A percentile compares a stretch with the other conserved stretches of the same genome.
phyloP scores from a whole-genome alignment of 768 basidiomycete genomes.

The Candolleomyces aberdarensis region DNA sequence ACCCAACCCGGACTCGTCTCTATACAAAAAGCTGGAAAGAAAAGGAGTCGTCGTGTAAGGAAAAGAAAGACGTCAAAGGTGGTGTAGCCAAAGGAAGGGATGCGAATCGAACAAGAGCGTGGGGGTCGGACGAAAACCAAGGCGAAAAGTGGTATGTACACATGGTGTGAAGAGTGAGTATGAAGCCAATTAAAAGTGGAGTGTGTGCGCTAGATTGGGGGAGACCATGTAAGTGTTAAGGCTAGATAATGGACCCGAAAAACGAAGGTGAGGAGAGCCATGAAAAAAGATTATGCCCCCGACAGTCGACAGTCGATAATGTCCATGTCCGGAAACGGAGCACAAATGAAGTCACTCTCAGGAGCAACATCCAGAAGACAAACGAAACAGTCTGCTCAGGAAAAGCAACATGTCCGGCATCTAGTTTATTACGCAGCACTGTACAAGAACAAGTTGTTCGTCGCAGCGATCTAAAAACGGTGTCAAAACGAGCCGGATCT shows the following conservation, averaged over 20 bases:
- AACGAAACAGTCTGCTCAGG: conserved; percentile 1
- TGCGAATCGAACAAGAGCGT: neutral
- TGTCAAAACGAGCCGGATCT: neutral
- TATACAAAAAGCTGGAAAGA: neutral
- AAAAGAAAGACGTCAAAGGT: neutral
- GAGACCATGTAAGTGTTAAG: neutral
- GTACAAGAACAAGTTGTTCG: conserved; percentile 92
- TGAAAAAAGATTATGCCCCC: too few relatives aligned
- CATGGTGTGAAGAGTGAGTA: neutral
- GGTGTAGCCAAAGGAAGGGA: neutral
- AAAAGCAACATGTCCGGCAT: conserved; percentile 8
- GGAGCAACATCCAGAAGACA: too few relatives aligned
- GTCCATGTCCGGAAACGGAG: conserved; percentile 5
- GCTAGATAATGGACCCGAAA: conserved; percentile 7
- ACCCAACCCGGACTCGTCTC: neutral
- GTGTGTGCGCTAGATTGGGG: neutral
- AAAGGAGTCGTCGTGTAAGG: neutral
- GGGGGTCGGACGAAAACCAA: neutral
- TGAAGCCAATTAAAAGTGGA: neutral
- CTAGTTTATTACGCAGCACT: conserved; percentile 55
- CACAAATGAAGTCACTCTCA: conserved; percentile 10
- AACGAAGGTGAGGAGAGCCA: conserved; percentile 5
- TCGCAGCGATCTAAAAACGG: conserved; percentile 78
- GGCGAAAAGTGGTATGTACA: conserved; percentile 3
- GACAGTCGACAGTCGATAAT: neutral